Evolutionary conservation across 371 early-diverging fungal species (phyloP).

Genomic region (Blakeslea trispora): DNA sequence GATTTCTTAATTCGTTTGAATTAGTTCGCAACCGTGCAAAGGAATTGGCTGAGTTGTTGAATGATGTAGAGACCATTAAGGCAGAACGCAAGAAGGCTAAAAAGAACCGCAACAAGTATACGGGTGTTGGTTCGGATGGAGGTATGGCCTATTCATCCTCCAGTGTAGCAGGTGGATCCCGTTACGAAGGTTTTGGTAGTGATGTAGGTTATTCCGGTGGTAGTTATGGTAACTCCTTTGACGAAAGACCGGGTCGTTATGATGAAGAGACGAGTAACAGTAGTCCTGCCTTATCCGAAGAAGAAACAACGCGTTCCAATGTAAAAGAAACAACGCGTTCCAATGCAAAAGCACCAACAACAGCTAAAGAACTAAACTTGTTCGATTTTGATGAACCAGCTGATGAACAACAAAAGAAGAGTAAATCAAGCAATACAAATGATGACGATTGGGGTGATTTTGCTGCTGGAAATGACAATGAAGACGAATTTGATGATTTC

Average conservation of each 20-base stretch:
- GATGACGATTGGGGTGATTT: conserved; percentile 62
- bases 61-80: conserved; percentile 73
- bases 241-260: conserved; percentile 21
- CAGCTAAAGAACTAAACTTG: conserved; percentile 50
- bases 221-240: conserved; percentile 20
- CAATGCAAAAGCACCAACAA: conserved; percentile 24
- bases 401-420: conserved; percentile 2
- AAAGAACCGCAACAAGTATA: conserved; percentile 86
- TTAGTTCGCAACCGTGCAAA: conserved; percentile 92
- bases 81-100: conserved; percentile 89
- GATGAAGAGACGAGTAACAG: conserved; percentile 10
- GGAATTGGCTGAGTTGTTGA: conserved; percentile 83
- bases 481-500: conserved; percentile 65
- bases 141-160: conserved; percentile 14
- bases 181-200: conserved; percentile 55
- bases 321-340: not conserved
- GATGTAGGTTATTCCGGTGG: conserved; percentile 27
- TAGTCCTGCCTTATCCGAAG: not conserved
- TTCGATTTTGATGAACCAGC: conserved; percentile 61
- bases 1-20: conserved; percentile 3
- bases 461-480: conserved; percentile 38
- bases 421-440: conserved; percentile 4
- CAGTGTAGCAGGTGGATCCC: conserved; percentile 29
- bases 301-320: not conserved
- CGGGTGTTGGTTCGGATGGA: conserved; percentile 68